These are phyloP conservation scores for Russula dissimulans DNA, from an alignment of 768 basidiomycete genomes.

Conservation along the genomic window DNA sequence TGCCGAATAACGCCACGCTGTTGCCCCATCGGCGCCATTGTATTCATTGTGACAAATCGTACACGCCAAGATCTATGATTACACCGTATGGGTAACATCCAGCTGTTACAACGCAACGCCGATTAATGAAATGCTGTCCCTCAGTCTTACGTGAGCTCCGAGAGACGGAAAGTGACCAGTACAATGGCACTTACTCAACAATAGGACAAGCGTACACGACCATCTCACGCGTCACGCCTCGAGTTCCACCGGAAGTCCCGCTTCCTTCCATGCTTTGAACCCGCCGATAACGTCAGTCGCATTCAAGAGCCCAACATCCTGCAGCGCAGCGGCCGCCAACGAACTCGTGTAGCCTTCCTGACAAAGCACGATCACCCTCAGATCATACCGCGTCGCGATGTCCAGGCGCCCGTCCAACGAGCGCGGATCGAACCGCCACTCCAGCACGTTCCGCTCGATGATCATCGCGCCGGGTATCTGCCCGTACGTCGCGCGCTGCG, in stretches of 20 bases:
- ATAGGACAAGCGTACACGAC: background rate
- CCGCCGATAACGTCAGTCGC: conserved; percentile 75
- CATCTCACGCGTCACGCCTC: background rate
- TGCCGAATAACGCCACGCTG: no score
- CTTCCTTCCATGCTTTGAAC: conserved; percentile 60
- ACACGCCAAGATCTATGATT: background rate
- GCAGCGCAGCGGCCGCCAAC: conserved; percentile 60
- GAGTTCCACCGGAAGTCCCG: conserved; percentile 43
- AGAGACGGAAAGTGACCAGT: background rate
- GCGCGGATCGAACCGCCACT: conserved; percentile 75
- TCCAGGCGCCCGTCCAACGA: conserved; percentile 41
- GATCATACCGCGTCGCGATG: conserved; percentile 67
- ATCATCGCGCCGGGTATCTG: conserved; percentile 59
- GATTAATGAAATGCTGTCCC: background rate
- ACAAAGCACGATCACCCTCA: conserved; percentile 65
- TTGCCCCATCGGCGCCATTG: background rate
- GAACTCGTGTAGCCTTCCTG: conserved; percentile 67
- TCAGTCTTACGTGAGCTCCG: background rate
- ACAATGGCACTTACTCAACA: background rate
- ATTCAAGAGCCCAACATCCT: conserved; percentile 60
- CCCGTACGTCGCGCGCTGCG: conserved; percentile 49
- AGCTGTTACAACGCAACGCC: background rate
- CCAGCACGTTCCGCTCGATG: conserved; percentile 68
- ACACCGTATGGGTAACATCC: background rate
- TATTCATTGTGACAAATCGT: background rate